A percentile compares a stretch with the other conserved stretches of the same genome.
These are phyloP conservation scores for Straminergon stramineum DNA, from an alignment of 225 moss, liverwort and hornwort genomes.

Conservation along the genomic window DNA sequence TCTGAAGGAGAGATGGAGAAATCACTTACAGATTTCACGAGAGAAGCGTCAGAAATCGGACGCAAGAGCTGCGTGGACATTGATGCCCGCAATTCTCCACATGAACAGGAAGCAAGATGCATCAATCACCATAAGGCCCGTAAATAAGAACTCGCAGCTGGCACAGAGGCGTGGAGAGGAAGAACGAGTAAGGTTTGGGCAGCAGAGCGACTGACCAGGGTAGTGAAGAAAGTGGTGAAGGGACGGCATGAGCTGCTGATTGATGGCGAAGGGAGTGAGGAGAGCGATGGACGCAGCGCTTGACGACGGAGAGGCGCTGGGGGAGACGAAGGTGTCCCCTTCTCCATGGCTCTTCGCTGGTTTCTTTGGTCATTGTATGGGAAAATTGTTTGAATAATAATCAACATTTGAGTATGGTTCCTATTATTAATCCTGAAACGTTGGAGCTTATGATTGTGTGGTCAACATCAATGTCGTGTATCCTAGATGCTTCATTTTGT, in stretches of 20 bases:
- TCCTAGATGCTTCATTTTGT: fast-evolving
- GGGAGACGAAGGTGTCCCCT: neutral
- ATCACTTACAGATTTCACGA: neutral
- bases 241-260: neutral
- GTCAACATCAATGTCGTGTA: neutral
- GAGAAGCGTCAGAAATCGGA: neutral
- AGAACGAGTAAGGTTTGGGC: neutral
- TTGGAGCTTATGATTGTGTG: fast-evolving
- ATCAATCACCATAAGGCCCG: neutral
- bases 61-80: neutral
- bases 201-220: neutral
- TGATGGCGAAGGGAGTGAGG: neutral
- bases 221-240: neutral
- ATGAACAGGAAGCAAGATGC: neutral
- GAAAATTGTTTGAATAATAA: neutral
- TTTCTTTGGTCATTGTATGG: neutral
- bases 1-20: neutral
- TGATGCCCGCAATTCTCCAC: neutral
- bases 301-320: neutral
- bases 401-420: neutral
- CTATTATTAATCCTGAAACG: neutral
- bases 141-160: neutral
- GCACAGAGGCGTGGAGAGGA: neutral
- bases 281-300: constrained; percentile 21
- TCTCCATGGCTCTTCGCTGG: neutral